phyloP scores from a whole-genome alignment of 208 protist species.

The Trypanosoma caninum region DNA sequence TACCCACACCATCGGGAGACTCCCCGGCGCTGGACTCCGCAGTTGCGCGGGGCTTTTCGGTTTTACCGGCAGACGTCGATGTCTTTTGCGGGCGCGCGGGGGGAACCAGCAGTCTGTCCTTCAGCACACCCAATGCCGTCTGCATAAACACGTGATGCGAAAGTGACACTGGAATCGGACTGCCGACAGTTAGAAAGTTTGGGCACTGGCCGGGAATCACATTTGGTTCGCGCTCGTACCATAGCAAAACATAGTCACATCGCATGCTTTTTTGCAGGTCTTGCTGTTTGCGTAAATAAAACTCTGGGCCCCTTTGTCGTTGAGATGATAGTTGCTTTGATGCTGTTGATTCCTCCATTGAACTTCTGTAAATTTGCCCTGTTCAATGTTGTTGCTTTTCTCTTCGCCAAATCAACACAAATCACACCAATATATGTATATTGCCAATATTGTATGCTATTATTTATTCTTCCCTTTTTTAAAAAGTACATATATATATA shows the following conservation, averaged over 20 bases:
- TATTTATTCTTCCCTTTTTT: too few relatives aligned
- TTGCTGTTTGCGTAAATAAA: constrained; percentile 15
- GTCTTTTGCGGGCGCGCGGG: background rate
- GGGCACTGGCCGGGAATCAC: constrained; percentile 15
- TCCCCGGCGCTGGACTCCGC: background rate
- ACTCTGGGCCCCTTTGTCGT: background rate
- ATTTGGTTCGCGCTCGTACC: constrained; percentile 26
- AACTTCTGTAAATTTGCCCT: too few relatives aligned
- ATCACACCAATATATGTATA: too few relatives aligned
- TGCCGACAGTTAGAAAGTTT: constrained; percentile 17
- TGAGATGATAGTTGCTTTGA: background rate
- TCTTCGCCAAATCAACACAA: too few relatives aligned
- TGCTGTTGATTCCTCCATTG: background rate
- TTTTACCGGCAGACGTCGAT: background rate
- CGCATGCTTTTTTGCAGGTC: constrained; percentile 16
- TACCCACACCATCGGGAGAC: too few relatives aligned
- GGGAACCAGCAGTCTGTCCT: constrained; percentile 17
- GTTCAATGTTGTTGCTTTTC: too few relatives aligned
- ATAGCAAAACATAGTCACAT: constrained; percentile 29
- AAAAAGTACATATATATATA: too few relatives aligned
- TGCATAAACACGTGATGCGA: constrained; percentile 35
- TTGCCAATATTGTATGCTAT: too few relatives aligned
- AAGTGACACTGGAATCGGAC: constrained; percentile 26
- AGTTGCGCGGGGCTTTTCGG: background rate
- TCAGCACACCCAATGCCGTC: constrained; percentile 28